Percentiles rank a stretch among this genome's conserved stretches.
Conservation (phyloP, 1,284 basidiomycete genomes). For the Microbotryomycetes sp. region DNA sequence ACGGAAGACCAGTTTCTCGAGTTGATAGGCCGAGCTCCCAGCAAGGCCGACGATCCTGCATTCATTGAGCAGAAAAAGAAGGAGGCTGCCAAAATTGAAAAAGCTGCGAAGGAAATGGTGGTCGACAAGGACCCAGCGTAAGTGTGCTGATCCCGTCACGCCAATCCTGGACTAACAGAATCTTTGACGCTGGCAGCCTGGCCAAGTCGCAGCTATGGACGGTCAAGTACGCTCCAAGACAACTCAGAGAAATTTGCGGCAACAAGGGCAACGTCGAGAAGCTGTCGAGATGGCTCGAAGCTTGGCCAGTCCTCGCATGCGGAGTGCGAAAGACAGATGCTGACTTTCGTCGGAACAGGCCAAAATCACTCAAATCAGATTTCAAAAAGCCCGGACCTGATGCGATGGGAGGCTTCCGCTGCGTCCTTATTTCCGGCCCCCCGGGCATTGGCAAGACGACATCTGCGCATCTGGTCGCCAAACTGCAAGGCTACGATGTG, state of each 20-base stretch:
- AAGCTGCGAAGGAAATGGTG: constrained; percentile 67
- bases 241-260: constrained; percentile 84
- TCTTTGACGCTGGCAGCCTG: not conserved
- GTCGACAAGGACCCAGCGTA: constrained; percentile 23
- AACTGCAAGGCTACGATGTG: constrained; percentile 77
- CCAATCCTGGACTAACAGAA: constrained; percentile 16
- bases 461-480: constrained; percentile 84
- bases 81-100: constrained; percentile 61
- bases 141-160: constrained; percentile 37
- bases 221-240: constrained; percentile 82
- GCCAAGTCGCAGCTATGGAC: constrained; percentile 72
- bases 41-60: constrained; percentile 18
- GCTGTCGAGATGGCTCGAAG: constrained; percentile 73
- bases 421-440: constrained; percentile 82
- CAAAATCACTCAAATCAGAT: constrained; percentile 57
- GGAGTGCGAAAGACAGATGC: not conserved
- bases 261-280: constrained; percentile 89
- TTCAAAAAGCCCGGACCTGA: constrained; percentile 95
- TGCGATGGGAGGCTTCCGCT: constrained; percentile 77
- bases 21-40: constrained; percentile 53
- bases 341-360: constrained; percentile 48
- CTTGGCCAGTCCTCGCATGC: constrained; percentile 58
- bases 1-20: constrained; percentile 82
- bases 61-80: constrained; percentile 54
- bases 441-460: constrained; percentile 98